Percentiles rank a stretch among this genome's conserved stretches.
phyloP scores from a whole-genome alignment of 106 monocot species.

The Alisma plantagoaquatica region DNA sequence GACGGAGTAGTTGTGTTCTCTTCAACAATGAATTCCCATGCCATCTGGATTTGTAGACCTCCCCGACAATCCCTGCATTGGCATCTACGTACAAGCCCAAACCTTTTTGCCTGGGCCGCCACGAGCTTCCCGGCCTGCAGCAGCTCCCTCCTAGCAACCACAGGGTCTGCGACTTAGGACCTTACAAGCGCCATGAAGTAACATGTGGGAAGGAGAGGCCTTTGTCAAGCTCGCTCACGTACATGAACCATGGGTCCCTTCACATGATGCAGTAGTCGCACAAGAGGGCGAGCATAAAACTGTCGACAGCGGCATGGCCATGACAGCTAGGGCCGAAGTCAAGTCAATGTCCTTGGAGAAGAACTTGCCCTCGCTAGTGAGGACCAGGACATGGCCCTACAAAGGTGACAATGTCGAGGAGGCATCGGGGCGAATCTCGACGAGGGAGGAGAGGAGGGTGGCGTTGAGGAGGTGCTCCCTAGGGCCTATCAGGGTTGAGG shows the following conservation, averaged over 20 bases:
- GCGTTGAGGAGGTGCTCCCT: conserved; percentile 54
- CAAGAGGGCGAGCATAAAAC: conserved; percentile 37
- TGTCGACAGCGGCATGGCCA: conserved; percentile 58
- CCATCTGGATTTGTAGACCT: conserved; percentile 25
- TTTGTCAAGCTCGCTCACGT: conserved; percentile 49
- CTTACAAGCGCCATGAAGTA: conserved; percentile 31
- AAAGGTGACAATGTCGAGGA: too few species aligned
- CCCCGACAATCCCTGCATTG: conserved; percentile 16
- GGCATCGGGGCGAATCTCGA: conserved; percentile 24
- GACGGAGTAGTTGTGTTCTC: too few species aligned
- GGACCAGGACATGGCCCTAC: conserved; percentile 38
- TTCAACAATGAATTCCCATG: conserved; percentile 35
- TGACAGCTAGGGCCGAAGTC: conserved; percentile 32
- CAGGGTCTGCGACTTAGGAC: conserved; percentile 27
- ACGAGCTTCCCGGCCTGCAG: conserved; percentile 26
- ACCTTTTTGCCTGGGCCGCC: conserved; percentile 29
- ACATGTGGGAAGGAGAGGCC: conserved; percentile 19
- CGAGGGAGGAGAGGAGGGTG: conserved; percentile 20
- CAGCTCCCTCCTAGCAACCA: conserved; percentile 13
- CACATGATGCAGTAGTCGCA: conserved; percentile 51
- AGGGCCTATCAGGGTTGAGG: conserved; percentile 54
- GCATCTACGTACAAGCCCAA: conserved; percentile 40
- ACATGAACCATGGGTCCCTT: conserved; percentile 35
- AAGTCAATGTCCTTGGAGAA: conserved; percentile 85
- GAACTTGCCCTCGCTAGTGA: conserved; percentile 40